Evolutionary conservation across 352 stramenopile genomes (phyloP).

Genomic region (Phytophthora multivora): DNA sequence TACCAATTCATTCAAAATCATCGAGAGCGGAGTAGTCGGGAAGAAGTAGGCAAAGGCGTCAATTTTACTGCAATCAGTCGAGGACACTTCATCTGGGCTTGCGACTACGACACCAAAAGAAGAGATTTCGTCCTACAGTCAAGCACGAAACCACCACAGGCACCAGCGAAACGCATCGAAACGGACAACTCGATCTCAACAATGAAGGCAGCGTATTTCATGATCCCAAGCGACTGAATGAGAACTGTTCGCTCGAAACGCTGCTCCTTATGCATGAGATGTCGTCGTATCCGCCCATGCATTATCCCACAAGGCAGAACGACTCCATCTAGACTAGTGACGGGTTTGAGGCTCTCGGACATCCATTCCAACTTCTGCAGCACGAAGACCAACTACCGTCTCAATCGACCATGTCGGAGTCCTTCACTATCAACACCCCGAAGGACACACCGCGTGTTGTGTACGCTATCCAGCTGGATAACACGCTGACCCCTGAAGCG

Average conservation of each 20-base stretch:
- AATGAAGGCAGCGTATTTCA: too few species aligned
- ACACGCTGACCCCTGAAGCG: constrained; percentile 13
- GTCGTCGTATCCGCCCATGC: too few species aligned
- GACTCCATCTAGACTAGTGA: background rate
- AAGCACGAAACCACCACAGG: too few species aligned
- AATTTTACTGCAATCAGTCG: background rate
- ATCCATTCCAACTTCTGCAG: constrained; percentile 22
- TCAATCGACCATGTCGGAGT: constrained; percentile 20
- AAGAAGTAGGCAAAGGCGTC: background rate
- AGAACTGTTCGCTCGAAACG: too few species aligned
- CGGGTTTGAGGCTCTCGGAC: background rate
- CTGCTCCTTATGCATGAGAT: too few species aligned
- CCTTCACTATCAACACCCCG: constrained; percentile 13
- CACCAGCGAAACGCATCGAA: too few species aligned
- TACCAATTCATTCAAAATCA: constrained; percentile 35
- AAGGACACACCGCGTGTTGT: constrained; percentile 16
- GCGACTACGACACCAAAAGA: constrained; percentile 2
- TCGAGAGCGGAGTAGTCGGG: constrained; percentile 35
- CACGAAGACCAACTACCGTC: background rate
- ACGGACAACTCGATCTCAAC: too few species aligned
- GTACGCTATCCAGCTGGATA: constrained; percentile 32
- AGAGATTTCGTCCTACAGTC: too few species aligned
- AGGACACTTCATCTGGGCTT: background rate
- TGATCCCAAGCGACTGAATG: too few species aligned
- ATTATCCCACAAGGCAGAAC: too few species aligned